Evolutionary conservation across 345 rosid species (phyloP), one percentile per base, ranked within the genome.

Genomic region (Orychophragmus violaceus): DNA sequence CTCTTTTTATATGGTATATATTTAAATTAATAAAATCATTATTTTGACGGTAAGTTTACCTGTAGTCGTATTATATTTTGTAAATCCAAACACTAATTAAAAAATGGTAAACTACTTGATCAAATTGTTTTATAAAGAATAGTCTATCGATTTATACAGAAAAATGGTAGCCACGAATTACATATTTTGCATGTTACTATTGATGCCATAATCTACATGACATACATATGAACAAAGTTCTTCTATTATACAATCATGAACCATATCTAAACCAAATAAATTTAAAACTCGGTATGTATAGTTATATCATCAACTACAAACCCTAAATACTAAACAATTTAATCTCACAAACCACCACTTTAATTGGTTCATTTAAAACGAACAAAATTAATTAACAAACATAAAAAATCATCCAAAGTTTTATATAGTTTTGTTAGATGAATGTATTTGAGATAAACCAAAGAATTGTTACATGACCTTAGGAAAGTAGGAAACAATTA

Each of bases 401-500:
- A 9, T 17, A 27, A 63, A 55, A 32, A 9, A 62, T 27, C 32
- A 48, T 56, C 42, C 18, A 35, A 45, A 19, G 21, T 21, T 24
- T 25, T 5, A 44, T 6, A n/a, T n/a, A n/a, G n/a, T 23, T 9
- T 27, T 16, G 17, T 19, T 33, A 25, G 24, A 46, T 27, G 33
- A 25, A 55, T 8, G n/a, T 32, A 54, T 22, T 24, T 63, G 70
- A 28, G 44, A 55, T 64, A 35, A 46, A 28, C 35, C 52, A 64
- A 55, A 63, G 5, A 19, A 27, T 46, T 53, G 25, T 27, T 36
- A 19, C 16, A 41, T 3, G 53, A 64, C 36, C 70, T 64, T 71
- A 66, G 65, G 24, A 60, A 72, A 36, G 60, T 64, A 72, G 53
- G 61, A 58, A n/a, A 30, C 14, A 41, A 37, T 16, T 72, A 65